Conservation (phyloP, 768 basidiomycete species). For the Leccinum ochraceum region DNA sequence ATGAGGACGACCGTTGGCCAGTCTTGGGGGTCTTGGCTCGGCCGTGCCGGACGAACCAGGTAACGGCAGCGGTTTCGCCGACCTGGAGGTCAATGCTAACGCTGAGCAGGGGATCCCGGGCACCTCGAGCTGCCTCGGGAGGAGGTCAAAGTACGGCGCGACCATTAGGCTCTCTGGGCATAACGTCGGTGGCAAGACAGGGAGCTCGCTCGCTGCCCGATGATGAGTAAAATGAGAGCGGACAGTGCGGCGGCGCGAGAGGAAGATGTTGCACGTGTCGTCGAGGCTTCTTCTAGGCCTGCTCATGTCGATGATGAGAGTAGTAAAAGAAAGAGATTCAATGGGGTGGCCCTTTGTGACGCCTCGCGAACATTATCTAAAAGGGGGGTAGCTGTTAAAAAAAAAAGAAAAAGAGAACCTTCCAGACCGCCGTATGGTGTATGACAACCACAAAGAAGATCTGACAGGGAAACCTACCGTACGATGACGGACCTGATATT, state of each 20-base stretch:
- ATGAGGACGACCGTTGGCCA: conserved; percentile 39
- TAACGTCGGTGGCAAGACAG: conserved; percentile 6
- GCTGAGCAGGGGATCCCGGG: conserved; percentile 2
- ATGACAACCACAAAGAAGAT: conserved; percentile 25
- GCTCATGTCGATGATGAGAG: conserved; percentile 20
- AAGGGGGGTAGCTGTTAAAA: conserved; percentile 16
- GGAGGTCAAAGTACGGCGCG: conserved; percentile 10
- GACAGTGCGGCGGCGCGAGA: conserved; percentile 22
- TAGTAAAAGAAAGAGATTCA: conserved; percentile 22
- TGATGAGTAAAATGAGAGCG: conserved; percentile 11
- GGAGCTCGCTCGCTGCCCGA: conserved; percentile 12
- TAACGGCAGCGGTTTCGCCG: conserved; percentile 23
- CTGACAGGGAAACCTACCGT: conserved; percentile 6
- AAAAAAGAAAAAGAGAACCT: conserved; percentile 18
- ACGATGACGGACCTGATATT: conserved; percentile 9
- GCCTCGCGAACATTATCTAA: conserved; percentile 7
- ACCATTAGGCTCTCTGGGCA: conserved; percentile 10
- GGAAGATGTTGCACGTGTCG: conserved; percentile 31
- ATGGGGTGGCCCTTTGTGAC: conserved; percentile 20
- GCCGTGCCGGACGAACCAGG: conserved; percentile 27
- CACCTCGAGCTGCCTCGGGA: conserved; percentile 9
- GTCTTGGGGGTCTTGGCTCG: conserved; percentile 17
- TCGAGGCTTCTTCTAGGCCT: conserved; percentile 31
- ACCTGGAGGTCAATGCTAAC: background rate
- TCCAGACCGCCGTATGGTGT: conserved; percentile 8